Evolutionary conservation across 2,329 filamentous ascomycete species (phyloP), one percentile per base, ranked within the genome.

Genomic region (Paraconiothyrium sp.): DNA sequence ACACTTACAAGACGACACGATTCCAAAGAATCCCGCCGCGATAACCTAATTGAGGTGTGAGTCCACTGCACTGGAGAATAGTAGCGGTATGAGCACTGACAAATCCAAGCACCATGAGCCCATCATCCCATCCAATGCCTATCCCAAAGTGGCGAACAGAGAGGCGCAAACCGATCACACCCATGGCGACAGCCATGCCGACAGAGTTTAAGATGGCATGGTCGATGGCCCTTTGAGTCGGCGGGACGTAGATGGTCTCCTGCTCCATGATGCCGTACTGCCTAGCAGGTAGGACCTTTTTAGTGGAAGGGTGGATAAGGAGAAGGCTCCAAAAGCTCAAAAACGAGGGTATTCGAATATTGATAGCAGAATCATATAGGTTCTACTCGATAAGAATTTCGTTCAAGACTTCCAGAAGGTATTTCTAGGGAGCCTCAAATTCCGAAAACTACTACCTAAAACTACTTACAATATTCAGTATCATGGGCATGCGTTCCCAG

Each of bases 81-180:
- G 44, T 47, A 47, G 44, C 44, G 16, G 20, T 20, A 44, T 47
- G 44, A 47, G 27, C 44, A 47, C 44, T 47, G 20, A 47, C 44
- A 47, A 47, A 47, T 24, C 44, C 44, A 47, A 47, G 20, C 20
- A 47, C 44, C 44, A 47, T 47, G 44, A 47, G 44, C 44, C 44
- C 44, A 47, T 47, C 44, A 24, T 47, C 44, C 44, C 44, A 47
- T 47, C 44, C 44, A 47, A 47, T 47, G 44, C 44, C 44, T 47
- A 47, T 47, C 27, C 44, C 44, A 47, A 24, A 47, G 44, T 47
- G 44, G 44, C 44, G 44, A 22, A 47, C 44, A 22, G 44, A 47
- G 44, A 47, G 44, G 20, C 44, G 44, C 44, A 47, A 47, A 22
- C 44, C 16, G 44, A 47, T 47, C 20, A 47, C 44, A 24, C 44